These are phyloP conservation scores for Dictyostelium citrinum DNA, from an alignment of 78 protist genomes.

Conservation along the genomic window DNA sequence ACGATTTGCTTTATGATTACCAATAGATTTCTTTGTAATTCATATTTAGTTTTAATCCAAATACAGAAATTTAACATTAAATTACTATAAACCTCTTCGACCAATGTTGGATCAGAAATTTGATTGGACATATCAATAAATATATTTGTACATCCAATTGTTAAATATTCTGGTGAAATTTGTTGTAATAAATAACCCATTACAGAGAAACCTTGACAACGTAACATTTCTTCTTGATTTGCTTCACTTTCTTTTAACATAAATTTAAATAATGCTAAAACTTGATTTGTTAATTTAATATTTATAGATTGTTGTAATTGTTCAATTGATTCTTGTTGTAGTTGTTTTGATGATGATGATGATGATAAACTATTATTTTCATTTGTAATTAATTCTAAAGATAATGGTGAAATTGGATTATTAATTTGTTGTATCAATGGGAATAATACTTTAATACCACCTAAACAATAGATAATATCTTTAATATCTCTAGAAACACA, in stretches of 20 bases:
- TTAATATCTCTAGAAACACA: conserved; percentile 65
- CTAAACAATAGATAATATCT: conserved; percentile 71
- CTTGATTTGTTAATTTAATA: conserved; percentile 37
- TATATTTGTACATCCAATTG: conserved; percentile 17
- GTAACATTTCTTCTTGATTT: conserved; percentile 73
- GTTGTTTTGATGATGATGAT: neutral
- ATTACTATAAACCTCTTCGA: conserved; percentile 38
- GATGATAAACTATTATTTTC: neutral
- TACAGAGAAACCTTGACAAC: conserved; percentile 44
- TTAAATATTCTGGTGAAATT: conserved; percentile 43
- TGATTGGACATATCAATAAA: conserved; percentile 61
- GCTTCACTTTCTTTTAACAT: conserved; percentile 66
- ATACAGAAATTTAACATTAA: conserved; percentile 25
- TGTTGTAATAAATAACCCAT: conserved; percentile 31
- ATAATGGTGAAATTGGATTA: neutral
- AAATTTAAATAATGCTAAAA: conserved; percentile 42
- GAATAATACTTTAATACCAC: conserved; percentile 65
- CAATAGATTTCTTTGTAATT: conserved; percentile 32
- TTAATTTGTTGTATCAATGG: conserved; percentile 52
- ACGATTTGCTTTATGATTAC: conserved; percentile 33
- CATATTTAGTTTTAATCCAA: conserved; percentile 57
- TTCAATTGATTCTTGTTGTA: neutral
- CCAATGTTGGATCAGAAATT: conserved; percentile 45
- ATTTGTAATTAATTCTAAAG: neutral
- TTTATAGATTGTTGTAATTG: neutral